Evolutionary conservation across 139 green algal genomes (phyloP), one percentile per base, ranked within the genome.

Genomic region (Chlorella sp.): DNA sequence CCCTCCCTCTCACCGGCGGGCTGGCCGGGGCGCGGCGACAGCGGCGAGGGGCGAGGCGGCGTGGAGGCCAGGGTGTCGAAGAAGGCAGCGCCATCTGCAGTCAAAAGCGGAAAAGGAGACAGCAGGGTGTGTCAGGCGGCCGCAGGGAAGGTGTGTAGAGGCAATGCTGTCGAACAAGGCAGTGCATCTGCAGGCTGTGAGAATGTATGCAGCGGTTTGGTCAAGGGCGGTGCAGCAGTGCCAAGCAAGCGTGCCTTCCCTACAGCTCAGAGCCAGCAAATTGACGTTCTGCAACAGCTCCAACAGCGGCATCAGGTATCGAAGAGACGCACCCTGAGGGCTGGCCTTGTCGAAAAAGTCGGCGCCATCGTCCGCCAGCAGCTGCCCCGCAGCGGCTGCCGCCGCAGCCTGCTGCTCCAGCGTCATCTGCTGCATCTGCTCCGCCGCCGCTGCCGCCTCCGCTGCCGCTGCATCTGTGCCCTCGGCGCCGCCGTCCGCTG

Each of bases 331-430:
- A 73, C 76, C 76, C 0, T 20, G 38, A 9, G 78, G 78, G 78
- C 76, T 82, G 30, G 73, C 70, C 79, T 82, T 30, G 15, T 88
- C 81, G 23, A 94, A 94, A 64, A 94, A 94, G 26, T 85, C 87
- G 39, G 82, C 78, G 0, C 87, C 89, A 56, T 91, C 89, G 36
- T 87, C 86, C 1, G 47, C n/a, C 71, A 63, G 41, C 56, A 63
- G 36, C 62, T 56, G 63, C 30, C 62, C 38, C 30, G 69, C 85
- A 41, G 36, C 64, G 7, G 70, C 51, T 23, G 69, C 56, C 39
- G 57, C 65, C 38, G 64, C 32, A 20, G 51, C 23, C 57, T 71
- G 56, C 68, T 81, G 64, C 72, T 79, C 80, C 83, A 87, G 71
- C 26, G 23, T 15, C 80, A 89, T 56, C 63, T 63, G 32, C 32